Conservation (phyloP, 208 protist species). For the Trypanosoma mega region DNA sequence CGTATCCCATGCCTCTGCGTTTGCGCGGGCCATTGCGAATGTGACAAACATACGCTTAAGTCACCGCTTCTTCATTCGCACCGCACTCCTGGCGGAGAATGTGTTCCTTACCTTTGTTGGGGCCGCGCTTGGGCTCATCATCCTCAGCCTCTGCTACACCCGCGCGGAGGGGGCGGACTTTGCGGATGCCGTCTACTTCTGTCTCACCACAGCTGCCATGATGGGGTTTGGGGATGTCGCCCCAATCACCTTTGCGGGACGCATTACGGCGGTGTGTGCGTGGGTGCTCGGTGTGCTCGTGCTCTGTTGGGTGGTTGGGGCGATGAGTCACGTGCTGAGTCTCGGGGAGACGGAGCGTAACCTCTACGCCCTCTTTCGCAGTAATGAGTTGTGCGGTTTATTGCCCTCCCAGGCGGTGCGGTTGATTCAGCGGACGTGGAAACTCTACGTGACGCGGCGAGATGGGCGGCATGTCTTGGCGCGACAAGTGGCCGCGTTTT, state of each 20-base stretch:
- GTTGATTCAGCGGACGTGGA: constrained; percentile 68
- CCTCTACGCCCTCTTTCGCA: constrained; percentile 58
- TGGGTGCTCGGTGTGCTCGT: constrained; percentile 44
- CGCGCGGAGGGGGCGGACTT: constrained; percentile 43
- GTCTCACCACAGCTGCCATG: constrained; percentile 45
- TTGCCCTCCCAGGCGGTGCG: constrained; percentile 55
- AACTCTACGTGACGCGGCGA: constrained; percentile 45
- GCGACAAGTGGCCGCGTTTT: constrained; percentile 57
- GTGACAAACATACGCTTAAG: constrained; percentile 39
- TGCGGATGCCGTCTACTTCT: constrained; percentile 55
- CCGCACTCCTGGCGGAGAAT: constrained; percentile 30
- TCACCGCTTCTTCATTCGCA: constrained; percentile 37
- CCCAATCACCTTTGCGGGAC: constrained; percentile 42
- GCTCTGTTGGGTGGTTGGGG: constrained; percentile 46
- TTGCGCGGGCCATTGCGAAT: constrained; percentile 45
- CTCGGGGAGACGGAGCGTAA: constrained; percentile 50
- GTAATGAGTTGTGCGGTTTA: constrained; percentile 54
- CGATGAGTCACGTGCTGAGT: constrained; percentile 37
- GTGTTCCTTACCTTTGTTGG: constrained; percentile 19
- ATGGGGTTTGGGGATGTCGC: constrained; percentile 56
- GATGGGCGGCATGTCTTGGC: constrained; percentile 32
- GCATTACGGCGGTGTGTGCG: constrained; percentile 45
- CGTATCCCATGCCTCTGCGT: constrained; percentile 33
- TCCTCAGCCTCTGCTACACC: constrained; percentile 45
- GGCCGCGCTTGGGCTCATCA: constrained; percentile 32